Percentiles rank a stretch among this genome's conserved stretches.
These are phyloP conservation scores for Lentinula sp. DNA, from an alignment of 768 basidiomycete species.

Conservation along the genomic window DNA sequence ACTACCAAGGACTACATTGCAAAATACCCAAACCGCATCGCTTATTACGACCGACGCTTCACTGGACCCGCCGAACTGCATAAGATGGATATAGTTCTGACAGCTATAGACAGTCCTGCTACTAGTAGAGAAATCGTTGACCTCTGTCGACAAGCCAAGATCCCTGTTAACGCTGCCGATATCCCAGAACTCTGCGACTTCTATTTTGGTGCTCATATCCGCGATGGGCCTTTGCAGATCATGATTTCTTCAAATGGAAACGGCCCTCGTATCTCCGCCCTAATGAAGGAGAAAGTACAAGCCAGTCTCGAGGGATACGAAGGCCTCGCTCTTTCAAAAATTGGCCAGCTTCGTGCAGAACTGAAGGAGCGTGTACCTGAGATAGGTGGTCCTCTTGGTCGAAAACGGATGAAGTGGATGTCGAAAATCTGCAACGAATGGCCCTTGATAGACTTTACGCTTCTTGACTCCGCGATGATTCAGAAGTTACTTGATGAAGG, in stretches of 20 bases:
- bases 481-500: constrained; percentile 69
- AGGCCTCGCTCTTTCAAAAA: constrained; percentile 72
- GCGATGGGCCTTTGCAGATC: constrained; percentile 86
- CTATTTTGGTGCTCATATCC: constrained; percentile 93
- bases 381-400: constrained; percentile 70
- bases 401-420: constrained; percentile 91
- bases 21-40: constrained; percentile 45
- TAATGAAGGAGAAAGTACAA: constrained; percentile 70
- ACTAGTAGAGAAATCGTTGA: constrained; percentile 68
- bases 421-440: constrained; percentile 78
- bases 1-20: constrained; percentile 51
- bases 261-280: constrained; percentile 84
- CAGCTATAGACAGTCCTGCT: constrained; percentile 82
- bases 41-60: constrained; percentile 68
- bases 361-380: constrained; percentile 80
- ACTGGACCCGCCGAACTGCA: constrained; percentile 58
- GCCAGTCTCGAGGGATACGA: constrained; percentile 61
- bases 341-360: constrained; percentile 67
- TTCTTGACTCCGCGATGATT: constrained; percentile 63
- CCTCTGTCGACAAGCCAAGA: constrained; percentile 57
- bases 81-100: constrained; percentile 81
- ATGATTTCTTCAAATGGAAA: constrained; percentile 96
- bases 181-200: constrained; percentile 96
- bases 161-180: constrained; percentile 96
- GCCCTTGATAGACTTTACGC: constrained; percentile 75